Evolutionary conservation across 345 rosid species (phyloP).

Genomic region (Brassica juncea): DNA sequence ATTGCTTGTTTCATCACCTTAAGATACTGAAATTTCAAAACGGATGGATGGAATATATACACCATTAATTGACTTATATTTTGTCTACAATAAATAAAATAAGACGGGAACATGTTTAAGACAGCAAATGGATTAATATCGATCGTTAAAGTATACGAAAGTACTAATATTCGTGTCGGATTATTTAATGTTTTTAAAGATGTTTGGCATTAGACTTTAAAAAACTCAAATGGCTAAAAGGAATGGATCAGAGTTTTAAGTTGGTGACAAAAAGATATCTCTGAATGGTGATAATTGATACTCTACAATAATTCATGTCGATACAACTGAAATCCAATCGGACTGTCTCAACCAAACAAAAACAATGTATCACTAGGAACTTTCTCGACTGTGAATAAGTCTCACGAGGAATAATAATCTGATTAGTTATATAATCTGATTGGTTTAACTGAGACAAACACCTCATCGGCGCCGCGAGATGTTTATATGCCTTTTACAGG

Average conservation of each 20-base stretch:
- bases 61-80: background rate
- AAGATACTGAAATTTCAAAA: slow-evolving; percentile 23
- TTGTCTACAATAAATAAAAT: background rate
- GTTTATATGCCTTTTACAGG: background rate
- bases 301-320: background rate
- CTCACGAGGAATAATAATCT: background rate
- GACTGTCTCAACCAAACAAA: background rate
- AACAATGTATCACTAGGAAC: background rate
- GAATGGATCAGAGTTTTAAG: background rate
- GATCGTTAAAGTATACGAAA: background rate
- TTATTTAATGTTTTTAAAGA: background rate
- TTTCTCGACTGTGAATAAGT: background rate
- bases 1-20: slow-evolving; percentile 9
- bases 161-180: background rate
- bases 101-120: slow-evolving; percentile 17
- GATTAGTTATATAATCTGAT: background rate
- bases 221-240: slow-evolving; percentile 1
- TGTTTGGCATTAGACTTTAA: background rate
- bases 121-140: background rate
- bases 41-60: slow-evolving; percentile 5
- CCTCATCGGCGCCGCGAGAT: background rate
- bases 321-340: background rate
- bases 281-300: background rate
- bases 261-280: background rate
- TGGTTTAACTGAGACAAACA: background rate